Conservation (phyloP, 345 rosid species). For the Excoecaria cochinchinensis region DNA sequence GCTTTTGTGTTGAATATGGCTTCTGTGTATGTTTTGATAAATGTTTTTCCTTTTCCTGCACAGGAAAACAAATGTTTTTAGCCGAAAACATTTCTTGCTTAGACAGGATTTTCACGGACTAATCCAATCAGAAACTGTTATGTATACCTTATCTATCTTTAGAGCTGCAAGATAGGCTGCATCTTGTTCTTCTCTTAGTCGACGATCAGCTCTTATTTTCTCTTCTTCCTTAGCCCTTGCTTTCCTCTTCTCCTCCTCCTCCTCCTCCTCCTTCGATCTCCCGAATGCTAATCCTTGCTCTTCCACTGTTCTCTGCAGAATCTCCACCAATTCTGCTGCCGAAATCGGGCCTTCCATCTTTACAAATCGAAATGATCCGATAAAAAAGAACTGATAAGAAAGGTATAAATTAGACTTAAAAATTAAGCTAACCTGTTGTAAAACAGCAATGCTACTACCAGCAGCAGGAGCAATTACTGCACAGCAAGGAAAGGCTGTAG, state of each 20-base stretch:
- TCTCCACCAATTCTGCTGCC: conserved; percentile 14
- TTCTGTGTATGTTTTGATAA: conserved; percentile 16
- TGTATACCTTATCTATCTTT: conserved; percentile 45
- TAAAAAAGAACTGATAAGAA: background rate
- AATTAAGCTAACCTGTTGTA: conserved; percentile 46
- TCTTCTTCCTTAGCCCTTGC: conserved; percentile 38
- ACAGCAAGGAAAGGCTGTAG: conserved; percentile 54
- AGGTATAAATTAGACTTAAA: background rate
- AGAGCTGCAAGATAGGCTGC: conserved; percentile 57
- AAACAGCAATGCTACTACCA: conserved; percentile 43
- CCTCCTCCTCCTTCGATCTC: conserved; percentile 17
- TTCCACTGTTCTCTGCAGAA: conserved; percentile 17
- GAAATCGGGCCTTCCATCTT: conserved; percentile 63
- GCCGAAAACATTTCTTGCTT: too few relatives aligned
- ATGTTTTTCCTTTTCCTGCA: conserved; percentile 46
- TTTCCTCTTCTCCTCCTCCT: conserved; percentile 16
- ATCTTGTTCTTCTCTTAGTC: conserved; percentile 55
- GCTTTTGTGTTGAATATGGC: conserved; percentile 22
- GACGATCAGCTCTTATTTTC: conserved; percentile 44
- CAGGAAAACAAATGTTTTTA: background rate
- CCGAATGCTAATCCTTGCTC: conserved; percentile 63
- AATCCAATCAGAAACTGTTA: too few relatives aligned
- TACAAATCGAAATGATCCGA: background rate
- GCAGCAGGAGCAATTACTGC: conserved; percentile 52
- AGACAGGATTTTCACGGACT: too few relatives aligned